Percentiles rank a stretch among this genome's conserved stretches.
These are phyloP conservation scores for Ganoderma lingzhi DNA, from an alignment of 1,284 basidiomycete species.

Conservation along the genomic window DNA sequence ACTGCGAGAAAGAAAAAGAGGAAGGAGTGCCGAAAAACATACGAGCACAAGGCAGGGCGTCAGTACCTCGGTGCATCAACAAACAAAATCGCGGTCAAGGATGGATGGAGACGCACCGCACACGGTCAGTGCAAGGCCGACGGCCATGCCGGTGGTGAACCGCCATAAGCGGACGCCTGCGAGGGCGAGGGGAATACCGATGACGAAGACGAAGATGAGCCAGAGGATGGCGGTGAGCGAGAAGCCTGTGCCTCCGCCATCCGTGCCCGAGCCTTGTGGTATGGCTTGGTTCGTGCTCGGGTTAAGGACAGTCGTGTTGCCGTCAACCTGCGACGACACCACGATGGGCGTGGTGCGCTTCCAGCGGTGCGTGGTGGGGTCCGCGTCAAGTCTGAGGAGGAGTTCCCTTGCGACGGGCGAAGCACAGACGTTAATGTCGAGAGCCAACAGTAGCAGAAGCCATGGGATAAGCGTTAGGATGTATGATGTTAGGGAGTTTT, in stretches of 20 bases:
- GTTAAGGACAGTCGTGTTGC: slow-evolving; percentile 51
- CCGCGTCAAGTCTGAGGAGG: not conserved
- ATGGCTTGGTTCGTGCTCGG: slow-evolving; percentile 50
- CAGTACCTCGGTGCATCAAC: not conserved
- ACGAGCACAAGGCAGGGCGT: not conserved
- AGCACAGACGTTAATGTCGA: slow-evolving; percentile 15
- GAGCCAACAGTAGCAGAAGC: slow-evolving; percentile 22
- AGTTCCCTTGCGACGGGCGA: slow-evolving; percentile 16
- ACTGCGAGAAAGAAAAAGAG: slow-evolving; percentile 42
- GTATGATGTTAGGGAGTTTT: slow-evolving; percentile 15
- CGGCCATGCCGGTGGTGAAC: slow-evolving; percentile 59
- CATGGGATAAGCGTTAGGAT: slow-evolving; percentile 25
- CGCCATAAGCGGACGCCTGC: slow-evolving; percentile 65
- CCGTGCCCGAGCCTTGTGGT: slow-evolving; percentile 62
- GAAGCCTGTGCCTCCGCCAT: slow-evolving; percentile 62
- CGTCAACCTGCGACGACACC: slow-evolving; percentile 51
- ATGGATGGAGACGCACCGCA: slow-evolving; percentile 49
- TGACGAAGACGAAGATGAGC: slow-evolving; percentile 58
- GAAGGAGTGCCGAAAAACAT: not conserved
- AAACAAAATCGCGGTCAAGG: too few species aligned
- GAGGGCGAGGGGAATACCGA: slow-evolving; percentile 62
- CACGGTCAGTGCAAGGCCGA: slow-evolving; percentile 57
- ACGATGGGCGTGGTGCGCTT: slow-evolving; percentile 34
- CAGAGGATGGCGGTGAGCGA: slow-evolving; percentile 60
- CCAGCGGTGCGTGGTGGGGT: slow-evolving; percentile 11